phyloP scores from a whole-genome alignment of 2,329 filamentous ascomycete genomes.

The Colletotrichum siamense region DNA sequence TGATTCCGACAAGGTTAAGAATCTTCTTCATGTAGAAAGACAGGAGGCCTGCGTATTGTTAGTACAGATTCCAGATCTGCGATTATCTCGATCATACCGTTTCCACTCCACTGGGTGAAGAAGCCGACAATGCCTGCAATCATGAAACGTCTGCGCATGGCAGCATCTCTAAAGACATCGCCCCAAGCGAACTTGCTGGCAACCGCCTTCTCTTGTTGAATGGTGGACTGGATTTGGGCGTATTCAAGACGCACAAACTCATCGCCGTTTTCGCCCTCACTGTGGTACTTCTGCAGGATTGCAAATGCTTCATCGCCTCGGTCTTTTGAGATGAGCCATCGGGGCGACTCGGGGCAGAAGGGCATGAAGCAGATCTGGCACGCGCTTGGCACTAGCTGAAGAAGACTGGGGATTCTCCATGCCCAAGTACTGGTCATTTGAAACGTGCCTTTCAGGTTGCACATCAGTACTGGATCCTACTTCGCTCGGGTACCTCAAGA shows the following conservation, averaged over 20 bases:
- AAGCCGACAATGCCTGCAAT: conserved; percentile 54
- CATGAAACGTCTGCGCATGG: conserved; percentile 48
- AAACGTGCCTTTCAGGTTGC: background rate
- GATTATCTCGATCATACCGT: conserved; percentile 40
- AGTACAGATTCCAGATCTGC: background rate
- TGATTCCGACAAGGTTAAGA: conserved; percentile 42
- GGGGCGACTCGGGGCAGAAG: conserved; percentile 42
- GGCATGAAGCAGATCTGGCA: conserved; percentile 31
- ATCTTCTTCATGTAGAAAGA: conserved; percentile 25
- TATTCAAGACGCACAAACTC: conserved; percentile 60
- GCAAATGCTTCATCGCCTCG: conserved; percentile 35
- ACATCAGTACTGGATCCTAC: background rate
- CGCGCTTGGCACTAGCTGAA: conserved; percentile 23
- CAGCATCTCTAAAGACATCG: conserved; percentile 35
- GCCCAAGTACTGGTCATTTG: conserved; percentile 14
- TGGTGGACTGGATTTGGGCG: conserved; percentile 59
- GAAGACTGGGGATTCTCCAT: conserved; percentile 13
- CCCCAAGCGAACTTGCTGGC: conserved; percentile 48
- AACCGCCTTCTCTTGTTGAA: conserved; percentile 50
- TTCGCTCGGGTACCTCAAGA: background rate
- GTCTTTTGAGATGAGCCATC: conserved; percentile 36
- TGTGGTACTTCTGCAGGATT: conserved; percentile 48
- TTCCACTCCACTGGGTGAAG: conserved; percentile 40
- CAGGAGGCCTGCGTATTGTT: background rate
- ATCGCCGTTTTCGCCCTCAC: conserved; percentile 54